Evolutionary conservation across 768 basidiomycete genomes (phyloP), one percentile per base, ranked within the genome.

Genomic region (Boletus subparvulus): DNA sequence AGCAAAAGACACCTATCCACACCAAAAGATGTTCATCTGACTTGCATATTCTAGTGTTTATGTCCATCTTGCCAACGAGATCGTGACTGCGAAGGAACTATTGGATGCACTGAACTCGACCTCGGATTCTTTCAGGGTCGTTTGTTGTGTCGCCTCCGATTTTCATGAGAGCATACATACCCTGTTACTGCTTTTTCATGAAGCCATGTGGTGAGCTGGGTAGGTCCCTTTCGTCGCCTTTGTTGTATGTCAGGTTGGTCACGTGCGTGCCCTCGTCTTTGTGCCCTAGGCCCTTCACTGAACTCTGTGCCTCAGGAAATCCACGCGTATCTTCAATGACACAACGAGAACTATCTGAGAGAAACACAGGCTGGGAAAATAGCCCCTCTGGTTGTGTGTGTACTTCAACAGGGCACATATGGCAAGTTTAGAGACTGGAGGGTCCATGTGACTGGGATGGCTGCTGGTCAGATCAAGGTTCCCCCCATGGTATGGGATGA

Each of bases 31-130:
- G 13, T 11, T 39, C 9, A 26, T 30, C 39, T 55, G 26, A 56
- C 28, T 21, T 6, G 21, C 12, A 16, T 30, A 13, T 33, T 35
- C 2, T 33, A 62, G 67, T 10, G 54, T 56, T 8, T 36, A 45
- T 21, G 61, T 69, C 6, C 65, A 64, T 45, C 55, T 68, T 9
- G 64, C 60, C 16, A 62, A 55, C 49, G 67, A 68, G 36, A 64
- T 44, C 19, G 61, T 64, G 21, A 61, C 68, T 0, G 66, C 65
- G 12, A 58, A 61, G 10, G 60, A 68, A 47, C 62, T 66, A 47
- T 39, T 52, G 36, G 50, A 56, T 11, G 64, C 65, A 9, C 43
- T 69, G 17, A 1, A 44, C 3, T 54, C 66, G 19, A 55, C 49
- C 1, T 56, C 64, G 1, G 50, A 58, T 17, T 59, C 55, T 1